Evolutionary conservation across 352 stramenopile species (phyloP).

Genomic region (Globisporangium orthogonon): DNA sequence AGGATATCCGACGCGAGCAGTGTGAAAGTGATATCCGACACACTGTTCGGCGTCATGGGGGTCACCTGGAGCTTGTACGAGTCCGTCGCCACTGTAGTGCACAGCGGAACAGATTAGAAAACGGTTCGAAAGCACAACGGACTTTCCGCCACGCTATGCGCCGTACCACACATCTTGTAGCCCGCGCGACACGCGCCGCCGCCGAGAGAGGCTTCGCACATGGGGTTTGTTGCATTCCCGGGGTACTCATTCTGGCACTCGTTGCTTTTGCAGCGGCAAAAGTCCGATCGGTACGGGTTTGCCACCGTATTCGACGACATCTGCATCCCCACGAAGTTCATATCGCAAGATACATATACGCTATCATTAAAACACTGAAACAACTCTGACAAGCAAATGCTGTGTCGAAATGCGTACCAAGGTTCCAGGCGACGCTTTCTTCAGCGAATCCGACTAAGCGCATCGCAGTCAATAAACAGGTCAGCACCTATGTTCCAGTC

Average conservation of each 20-base stretch:
- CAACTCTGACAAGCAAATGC: background rate
- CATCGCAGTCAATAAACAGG: background rate
- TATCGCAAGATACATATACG: background rate
- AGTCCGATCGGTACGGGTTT: conserved; percentile 49
- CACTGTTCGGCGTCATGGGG: conserved; percentile 51
- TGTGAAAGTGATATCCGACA: conserved; percentile 61
- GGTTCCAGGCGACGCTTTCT: background rate
- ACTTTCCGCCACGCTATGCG: background rate
- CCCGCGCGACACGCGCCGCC: conserved; percentile 48
- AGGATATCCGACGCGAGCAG: conserved; percentile 68
- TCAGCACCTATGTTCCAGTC: background rate
- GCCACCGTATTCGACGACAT: background rate
- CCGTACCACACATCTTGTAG: conserved; percentile 48
- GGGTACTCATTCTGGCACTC: conserved; percentile 72
- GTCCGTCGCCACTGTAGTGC: conserved; percentile 39
- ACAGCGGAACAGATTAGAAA: background rate
- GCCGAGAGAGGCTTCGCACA: conserved; percentile 38
- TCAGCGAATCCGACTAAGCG: background rate
- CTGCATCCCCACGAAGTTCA: background rate
- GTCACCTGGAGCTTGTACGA: conserved; percentile 68
- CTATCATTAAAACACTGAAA: background rate
- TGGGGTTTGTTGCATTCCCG: conserved; percentile 26
- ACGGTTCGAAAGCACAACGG: background rate
- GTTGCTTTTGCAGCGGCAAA: conserved; percentile 54
- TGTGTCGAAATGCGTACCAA: background rate